These are phyloP conservation scores for Juglanconis oblonga DNA, from an alignment of 2,329 filamentous ascomycete species.

Conservation along the genomic window DNA sequence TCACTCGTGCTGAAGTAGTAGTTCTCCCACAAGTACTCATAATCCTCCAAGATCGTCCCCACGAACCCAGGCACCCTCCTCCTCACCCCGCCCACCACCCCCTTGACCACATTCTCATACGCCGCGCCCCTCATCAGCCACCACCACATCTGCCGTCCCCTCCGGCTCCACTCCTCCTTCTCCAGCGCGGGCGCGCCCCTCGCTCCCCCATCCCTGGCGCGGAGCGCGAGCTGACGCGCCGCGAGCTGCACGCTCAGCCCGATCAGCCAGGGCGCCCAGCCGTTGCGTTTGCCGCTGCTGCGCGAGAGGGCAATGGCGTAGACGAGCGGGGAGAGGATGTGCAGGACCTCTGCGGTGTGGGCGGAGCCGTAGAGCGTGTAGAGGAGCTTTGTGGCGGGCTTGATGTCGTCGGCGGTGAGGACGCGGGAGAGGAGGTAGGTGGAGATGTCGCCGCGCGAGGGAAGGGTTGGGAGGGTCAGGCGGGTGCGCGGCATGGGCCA, in stretches of 20 bases:
- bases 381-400: constrained; percentile 82
- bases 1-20: constrained; percentile 78
- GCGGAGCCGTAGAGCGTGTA: constrained; percentile 72
- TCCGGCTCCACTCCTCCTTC: constrained; percentile 81
- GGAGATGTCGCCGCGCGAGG: constrained; percentile 77
- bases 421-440: constrained; percentile 86
- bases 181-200: constrained; percentile 82
- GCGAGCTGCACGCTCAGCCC: constrained; percentile 83
- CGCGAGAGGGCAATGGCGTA: constrained; percentile 82
- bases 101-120: constrained; percentile 87
- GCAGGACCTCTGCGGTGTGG: constrained; percentile 83
- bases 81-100: constrained; percentile 68
- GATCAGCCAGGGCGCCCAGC: constrained; percentile 89
- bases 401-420: constrained; percentile 93
- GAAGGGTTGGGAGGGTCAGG: constrained; percentile 77
- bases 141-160: constrained; percentile 90
- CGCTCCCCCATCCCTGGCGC: constrained; percentile 45
- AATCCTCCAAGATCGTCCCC: constrained; percentile 86
- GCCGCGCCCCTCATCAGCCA: constrained; percentile 97
- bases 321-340: constrained; percentile 83
- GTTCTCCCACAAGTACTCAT: constrained; percentile 96
- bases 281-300: constrained; percentile 58
- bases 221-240: constrained; percentile 67
- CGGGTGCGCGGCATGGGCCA: constrained; percentile 97
- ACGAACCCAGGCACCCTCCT: constrained; percentile 78